Conservation (phyloP, 139 green algal genomes). For the Tetraselmis chui region DNA sequence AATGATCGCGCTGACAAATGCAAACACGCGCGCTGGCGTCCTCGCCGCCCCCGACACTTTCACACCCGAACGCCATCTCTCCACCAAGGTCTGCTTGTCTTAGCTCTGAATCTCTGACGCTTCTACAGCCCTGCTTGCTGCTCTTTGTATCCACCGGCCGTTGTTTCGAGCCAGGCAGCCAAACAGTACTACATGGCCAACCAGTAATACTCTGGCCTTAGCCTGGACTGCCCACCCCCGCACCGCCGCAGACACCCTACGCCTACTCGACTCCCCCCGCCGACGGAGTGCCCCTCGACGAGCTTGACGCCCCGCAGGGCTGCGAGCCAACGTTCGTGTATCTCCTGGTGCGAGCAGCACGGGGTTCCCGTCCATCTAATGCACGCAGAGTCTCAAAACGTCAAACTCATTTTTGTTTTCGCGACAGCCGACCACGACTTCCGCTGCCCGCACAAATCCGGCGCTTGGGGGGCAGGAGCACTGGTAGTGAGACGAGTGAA, state of each 20-base stretch:
- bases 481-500: neutral
- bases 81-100: neutral
- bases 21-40: neutral
- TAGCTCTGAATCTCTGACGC: too few species aligned
- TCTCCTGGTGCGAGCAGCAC: neutral
- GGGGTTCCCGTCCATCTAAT: neutral
- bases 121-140: too few species aligned
- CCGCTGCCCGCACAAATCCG: too few species aligned
- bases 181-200: too few species aligned
- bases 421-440: neutral
- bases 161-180: neutral
- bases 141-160: too few species aligned
- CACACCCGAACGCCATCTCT: neutral
- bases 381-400: neutral
- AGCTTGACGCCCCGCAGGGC: neutral
- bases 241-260: neutral
- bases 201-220: too few species aligned
- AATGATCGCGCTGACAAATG: neutral
- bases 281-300: neutral
- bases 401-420: neutral
- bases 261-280: neutral
- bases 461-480: neutral
- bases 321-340: neutral
- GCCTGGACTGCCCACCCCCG: neutral
- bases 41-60: neutral